Evolutionary conservation across 2,329 filamentous ascomycete species (phyloP).

Genomic region (Clarireedia paspali): DNA sequence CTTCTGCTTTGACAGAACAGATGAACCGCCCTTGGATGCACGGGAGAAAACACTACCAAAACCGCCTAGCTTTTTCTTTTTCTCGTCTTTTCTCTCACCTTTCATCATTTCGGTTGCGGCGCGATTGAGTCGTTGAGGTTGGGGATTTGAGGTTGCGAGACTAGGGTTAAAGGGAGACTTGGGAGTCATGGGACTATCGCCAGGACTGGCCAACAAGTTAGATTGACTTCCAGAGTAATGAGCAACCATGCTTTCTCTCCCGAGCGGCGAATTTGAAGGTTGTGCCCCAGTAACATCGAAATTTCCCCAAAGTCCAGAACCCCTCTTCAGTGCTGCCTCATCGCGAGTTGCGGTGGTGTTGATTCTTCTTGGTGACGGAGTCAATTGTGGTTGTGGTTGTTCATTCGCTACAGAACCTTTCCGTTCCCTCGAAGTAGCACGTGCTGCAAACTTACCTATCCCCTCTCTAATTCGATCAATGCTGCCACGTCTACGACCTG

Average conservation of each 20-base stretch:
- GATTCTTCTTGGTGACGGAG: neutral
- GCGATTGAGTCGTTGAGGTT: neutral
- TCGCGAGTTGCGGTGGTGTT: conserved; percentile 10
- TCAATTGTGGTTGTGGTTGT: neutral
- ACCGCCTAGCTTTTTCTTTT: neutral
- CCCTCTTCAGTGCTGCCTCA: conserved; percentile 31
- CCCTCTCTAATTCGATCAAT: conserved; percentile 46
- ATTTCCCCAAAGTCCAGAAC: conserved; percentile 31
- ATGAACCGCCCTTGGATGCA: neutral
- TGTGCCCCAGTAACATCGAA: neutral
- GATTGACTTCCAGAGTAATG: conserved; percentile 25
- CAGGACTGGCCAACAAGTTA: conserved; percentile 14
- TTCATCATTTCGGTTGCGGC: conserved; percentile 1
- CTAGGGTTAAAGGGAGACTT: neutral
- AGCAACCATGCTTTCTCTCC: conserved; percentile 26
- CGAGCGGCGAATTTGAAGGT: neutral
- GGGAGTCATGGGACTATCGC: neutral
- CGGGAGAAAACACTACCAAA: conserved; percentile 3
- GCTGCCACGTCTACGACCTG: conserved; percentile 22
- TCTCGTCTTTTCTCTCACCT: neutral
- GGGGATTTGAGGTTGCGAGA: neutral
- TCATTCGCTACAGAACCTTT: conserved; percentile 13
- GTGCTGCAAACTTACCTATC: conserved; percentile 34
- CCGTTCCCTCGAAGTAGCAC: conserved; percentile 23
- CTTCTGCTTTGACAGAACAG: conserved; percentile 1